phyloP scores from a whole-genome alignment of 768 basidiomycete genomes.

The Daedaleopsis sinensis region DNA sequence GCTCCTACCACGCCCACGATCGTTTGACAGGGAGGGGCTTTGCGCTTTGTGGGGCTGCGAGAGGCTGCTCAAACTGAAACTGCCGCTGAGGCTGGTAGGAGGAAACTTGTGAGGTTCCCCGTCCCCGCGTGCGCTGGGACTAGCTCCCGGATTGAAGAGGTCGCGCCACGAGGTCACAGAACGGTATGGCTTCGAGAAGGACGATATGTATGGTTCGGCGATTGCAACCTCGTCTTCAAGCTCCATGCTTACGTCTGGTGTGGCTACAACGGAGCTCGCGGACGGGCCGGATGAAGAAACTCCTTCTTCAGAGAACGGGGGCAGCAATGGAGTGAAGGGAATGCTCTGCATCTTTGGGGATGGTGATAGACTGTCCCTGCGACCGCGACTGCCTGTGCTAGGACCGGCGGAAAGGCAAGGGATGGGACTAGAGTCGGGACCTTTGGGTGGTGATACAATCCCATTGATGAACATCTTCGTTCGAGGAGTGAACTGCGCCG shows the following conservation, averaged over 20 bases:
- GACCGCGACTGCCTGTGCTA: conserved; percentile 6
- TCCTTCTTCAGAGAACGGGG: neutral
- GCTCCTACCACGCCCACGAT: neutral
- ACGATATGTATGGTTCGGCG: neutral
- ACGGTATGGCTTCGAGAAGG: neutral
- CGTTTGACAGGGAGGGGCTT: neutral
- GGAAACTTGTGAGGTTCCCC: neutral
- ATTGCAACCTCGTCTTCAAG: neutral
- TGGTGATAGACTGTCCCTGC: conserved; percentile 1
- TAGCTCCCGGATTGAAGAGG: neutral
- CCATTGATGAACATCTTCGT: conserved; percentile 8
- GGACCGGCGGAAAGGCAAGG: conserved; percentile 3
- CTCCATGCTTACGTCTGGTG: neutral
- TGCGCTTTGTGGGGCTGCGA: neutral
- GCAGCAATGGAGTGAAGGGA: neutral
- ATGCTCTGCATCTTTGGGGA: neutral
- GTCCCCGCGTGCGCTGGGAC: neutral
- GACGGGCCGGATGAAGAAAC: neutral
- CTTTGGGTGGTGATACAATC: neutral
- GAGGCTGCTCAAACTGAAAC: neutral
- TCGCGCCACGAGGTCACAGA: neutral
- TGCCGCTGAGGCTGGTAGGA: neutral
- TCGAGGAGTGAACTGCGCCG: neutral
- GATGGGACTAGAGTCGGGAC: neutral
- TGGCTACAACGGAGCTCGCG: neutral